Evolutionary conservation across 257 asterid genomes (phyloP).

Genomic region (Verbascum thapsus): DNA sequence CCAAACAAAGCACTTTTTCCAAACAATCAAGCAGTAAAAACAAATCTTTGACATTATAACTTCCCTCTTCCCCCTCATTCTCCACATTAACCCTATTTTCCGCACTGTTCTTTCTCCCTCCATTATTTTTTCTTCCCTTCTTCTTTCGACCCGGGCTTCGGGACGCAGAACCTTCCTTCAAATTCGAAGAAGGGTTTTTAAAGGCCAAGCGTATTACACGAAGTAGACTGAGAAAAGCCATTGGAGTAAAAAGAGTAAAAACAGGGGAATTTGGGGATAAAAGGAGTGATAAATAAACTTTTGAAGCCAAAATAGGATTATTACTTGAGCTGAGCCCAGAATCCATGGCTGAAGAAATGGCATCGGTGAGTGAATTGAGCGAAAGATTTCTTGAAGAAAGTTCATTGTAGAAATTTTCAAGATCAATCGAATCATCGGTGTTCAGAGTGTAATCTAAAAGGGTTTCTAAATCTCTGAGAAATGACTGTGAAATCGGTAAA

Average conservation of each 20-base stretch:
- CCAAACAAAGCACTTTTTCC: slow-evolving; percentile 64
- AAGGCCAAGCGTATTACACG: slow-evolving; percentile 66
- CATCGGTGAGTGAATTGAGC: slow-evolving; percentile 37
- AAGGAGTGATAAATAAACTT: slow-evolving; percentile 68
- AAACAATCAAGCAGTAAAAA: slow-evolving; percentile 64
- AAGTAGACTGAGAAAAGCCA: slow-evolving; percentile 77
- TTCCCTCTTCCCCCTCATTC: slow-evolving; percentile 44
- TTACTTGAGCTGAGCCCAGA: slow-evolving; percentile 44
- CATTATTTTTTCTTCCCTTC: slow-evolving; percentile 44
- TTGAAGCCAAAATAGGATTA: slow-evolving; percentile 63
- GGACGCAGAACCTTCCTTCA: slow-evolving; percentile 36
- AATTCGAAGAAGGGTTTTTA: slow-evolving; percentile 41
- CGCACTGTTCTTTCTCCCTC: slow-evolving; percentile 39
- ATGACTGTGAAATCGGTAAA: slow-evolving; percentile 45
- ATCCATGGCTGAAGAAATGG: slow-evolving; percentile 73
- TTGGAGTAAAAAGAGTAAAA: slow-evolving; percentile 82
- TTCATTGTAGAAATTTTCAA: slow-evolving; percentile 56
- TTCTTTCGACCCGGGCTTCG: slow-evolving; percentile 43
- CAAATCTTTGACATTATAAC: slow-evolving; percentile 56
- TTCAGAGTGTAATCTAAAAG: slow-evolving; percentile 58
- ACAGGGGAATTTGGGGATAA: slow-evolving; percentile 86
- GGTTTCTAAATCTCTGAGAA: slow-evolving; percentile 55
- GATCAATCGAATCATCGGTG: slow-evolving; percentile 55
- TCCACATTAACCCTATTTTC: slow-evolving; percentile 38
- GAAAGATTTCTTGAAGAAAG: slow-evolving; percentile 67